These are phyloP conservation scores for Vararia minispora DNA, from an alignment of 768 basidiomycete genomes.

Conservation along the genomic window DNA sequence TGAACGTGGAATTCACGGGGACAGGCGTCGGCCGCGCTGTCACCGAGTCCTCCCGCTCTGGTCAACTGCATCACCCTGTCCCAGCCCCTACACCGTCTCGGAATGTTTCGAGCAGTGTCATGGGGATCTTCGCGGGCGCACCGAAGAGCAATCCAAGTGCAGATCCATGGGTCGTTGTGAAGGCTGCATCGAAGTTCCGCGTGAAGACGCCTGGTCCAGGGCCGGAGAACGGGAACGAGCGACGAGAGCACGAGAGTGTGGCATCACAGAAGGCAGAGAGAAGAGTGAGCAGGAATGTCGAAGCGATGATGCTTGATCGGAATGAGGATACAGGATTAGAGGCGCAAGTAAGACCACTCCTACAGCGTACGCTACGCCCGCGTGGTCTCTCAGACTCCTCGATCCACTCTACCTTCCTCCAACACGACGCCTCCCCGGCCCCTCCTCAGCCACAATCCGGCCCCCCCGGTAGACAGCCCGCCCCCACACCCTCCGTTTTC, in stretches of 20 bases:
- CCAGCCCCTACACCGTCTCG: slow-evolving; percentile 18
- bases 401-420: slow-evolving; percentile 75
- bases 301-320: slow-evolving; percentile 13
- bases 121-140: slow-evolving; percentile 92
- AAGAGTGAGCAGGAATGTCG: slow-evolving; percentile 8
- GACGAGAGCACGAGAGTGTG: too few relatives aligned
- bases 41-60: slow-evolving; percentile 24
- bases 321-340: slow-evolving; percentile 30
- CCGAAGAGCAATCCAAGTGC: too few relatives aligned
- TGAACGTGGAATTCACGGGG: slow-evolving; percentile 93
- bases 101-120: slow-evolving; percentile 31
- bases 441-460: background rate
- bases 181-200: slow-evolving; percentile 6
- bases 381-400: slow-evolving; percentile 89
- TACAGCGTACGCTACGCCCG: slow-evolving; percentile 57
- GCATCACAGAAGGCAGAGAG: background rate
- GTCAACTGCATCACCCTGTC: slow-evolving; percentile 13
- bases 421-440: slow-evolving; percentile 30
- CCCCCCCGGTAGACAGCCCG: background rate
- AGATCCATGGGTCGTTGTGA: slow-evolving; percentile 68
- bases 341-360: slow-evolving; percentile 31
- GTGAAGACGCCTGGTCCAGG: slow-evolving; percentile 1
- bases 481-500: background rate
- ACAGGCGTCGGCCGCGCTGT: slow-evolving; percentile 48
- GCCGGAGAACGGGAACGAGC: too few relatives aligned